Percentiles rank a stretch among this genome's conserved stretches.
Evolutionary conservation across 805 yeast genomes (phyloP).

Genomic region (Lipomyces starkeyi): DNA sequence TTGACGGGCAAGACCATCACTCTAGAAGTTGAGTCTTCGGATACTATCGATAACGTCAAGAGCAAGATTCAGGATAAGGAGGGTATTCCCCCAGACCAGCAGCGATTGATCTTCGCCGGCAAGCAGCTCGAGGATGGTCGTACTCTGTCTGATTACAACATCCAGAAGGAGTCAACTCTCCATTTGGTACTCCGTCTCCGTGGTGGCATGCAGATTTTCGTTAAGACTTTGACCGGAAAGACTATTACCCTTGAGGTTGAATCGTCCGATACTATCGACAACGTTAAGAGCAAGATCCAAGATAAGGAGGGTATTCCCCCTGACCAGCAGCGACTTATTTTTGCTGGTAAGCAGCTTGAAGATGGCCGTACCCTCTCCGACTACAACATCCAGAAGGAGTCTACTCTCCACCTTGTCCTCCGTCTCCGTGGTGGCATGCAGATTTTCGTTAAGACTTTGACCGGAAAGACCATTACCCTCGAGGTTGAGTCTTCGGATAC

Average conservation of each 20-base stretch:
- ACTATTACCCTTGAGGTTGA: slow-evolving; percentile 92
- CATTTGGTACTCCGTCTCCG: slow-evolving; percentile 86
- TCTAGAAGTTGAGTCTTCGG: slow-evolving; percentile 89
- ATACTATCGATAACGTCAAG: slow-evolving; percentile 94
- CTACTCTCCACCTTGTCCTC: slow-evolving; percentile 91
- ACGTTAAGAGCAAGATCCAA: slow-evolving; percentile 95
- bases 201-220: slow-evolving; percentile 94
- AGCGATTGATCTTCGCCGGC: slow-evolving; percentile 93
- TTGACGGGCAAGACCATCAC: slow-evolving; percentile 91
- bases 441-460: slow-evolving; percentile 85
- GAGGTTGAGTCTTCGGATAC: slow-evolving; percentile 95
- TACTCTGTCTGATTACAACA: slow-evolving; percentile 92
- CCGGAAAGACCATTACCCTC: slow-evolving; percentile 88
- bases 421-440: slow-evolving; percentile 99
- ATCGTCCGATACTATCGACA: slow-evolving; percentile 97
- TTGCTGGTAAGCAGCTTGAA: slow-evolving; percentile 58
- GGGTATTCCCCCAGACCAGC: slow-evolving; percentile 97
- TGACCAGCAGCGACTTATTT: slow-evolving; percentile 95
- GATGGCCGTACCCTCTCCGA: slow-evolving; percentile 95
- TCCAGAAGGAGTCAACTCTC: slow-evolving; percentile 89
- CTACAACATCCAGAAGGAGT: slow-evolving; percentile 98
- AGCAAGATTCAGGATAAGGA: slow-evolving; percentile 95
- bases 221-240: slow-evolving; percentile 88
- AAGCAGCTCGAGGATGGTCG: slow-evolving; percentile 95
- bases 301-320: slow-evolving; percentile 99